phyloP scores from a whole-genome alignment of 2,329 filamentous ascomycete genomes.

The Trichoderma breve region DNA sequence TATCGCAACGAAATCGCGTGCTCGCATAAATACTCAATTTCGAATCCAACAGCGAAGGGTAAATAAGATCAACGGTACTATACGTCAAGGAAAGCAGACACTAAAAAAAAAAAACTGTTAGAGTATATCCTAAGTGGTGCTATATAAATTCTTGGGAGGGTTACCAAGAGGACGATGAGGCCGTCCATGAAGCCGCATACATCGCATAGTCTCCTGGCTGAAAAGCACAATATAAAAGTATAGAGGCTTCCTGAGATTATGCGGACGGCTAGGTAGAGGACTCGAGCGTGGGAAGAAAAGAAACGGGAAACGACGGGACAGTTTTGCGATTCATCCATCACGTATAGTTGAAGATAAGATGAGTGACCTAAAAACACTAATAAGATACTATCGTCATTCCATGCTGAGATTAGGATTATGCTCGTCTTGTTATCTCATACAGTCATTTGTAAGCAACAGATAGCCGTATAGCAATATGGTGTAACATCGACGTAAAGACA shows the following conservation, averaged over 20 bases:
- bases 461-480: too few species aligned
- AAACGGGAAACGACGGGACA: neutral
- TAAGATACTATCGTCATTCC: neutral
- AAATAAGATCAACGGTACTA: neutral
- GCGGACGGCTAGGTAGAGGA: neutral
- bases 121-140: rapidly evolving
- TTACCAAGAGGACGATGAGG: neutral
- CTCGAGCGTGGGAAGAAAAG: neutral
- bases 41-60: neutral
- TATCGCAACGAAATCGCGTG: neutral
- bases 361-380: neutral
- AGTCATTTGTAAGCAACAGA: neutral
- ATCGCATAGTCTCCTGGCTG: neutral
- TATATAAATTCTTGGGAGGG: too few species aligned
- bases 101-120: neutral
- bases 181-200: neutral
- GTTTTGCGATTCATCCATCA: neutral
- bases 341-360: neutral
- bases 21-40: neutral
- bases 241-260: neutral
- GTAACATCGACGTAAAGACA: neutral
- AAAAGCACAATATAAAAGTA: neutral
- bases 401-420: neutral
- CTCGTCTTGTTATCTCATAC: too few species aligned
- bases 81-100: neutral